Percentiles rank a stretch among this genome's conserved stretches.
These are phyloP conservation scores for Stagonosporopsis rhizophila DNA, from an alignment of 2,329 filamentous ascomycete species.

Conservation along the genomic window DNA sequence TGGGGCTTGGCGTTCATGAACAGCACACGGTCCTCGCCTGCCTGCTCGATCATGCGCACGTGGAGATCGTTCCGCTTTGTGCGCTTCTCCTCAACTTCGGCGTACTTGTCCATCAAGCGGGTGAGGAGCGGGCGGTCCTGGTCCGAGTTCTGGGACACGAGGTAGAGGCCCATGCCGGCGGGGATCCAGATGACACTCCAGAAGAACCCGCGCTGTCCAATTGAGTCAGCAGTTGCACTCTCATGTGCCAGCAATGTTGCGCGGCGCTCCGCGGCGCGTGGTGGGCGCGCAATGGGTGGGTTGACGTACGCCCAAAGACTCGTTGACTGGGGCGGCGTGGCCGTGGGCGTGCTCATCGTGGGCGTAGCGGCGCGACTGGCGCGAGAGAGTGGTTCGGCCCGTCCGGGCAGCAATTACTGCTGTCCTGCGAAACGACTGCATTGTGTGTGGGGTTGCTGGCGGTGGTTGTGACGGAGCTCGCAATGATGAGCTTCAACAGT, in stretches of 20 bases:
- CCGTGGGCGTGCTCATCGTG: slow-evolving; percentile 47
- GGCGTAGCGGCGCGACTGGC: slow-evolving; percentile 52
- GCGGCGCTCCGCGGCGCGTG: neutral
- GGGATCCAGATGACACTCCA: slow-evolving; percentile 58
- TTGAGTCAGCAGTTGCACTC: slow-evolving; percentile 28
- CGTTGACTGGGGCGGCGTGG: slow-evolving; percentile 51
- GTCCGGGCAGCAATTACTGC: slow-evolving; percentile 52
- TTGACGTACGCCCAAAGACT: slow-evolving; percentile 60
- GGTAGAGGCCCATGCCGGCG: slow-evolving; percentile 54
- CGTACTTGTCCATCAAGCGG: slow-evolving; percentile 63
- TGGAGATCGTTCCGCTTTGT: slow-evolving; percentile 66
- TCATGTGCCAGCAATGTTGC: neutral
- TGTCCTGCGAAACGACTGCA: slow-evolving; percentile 56
- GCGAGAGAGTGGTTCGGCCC: slow-evolving; percentile 43
- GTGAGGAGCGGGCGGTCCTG: slow-evolving; percentile 55
- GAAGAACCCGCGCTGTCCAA: slow-evolving; percentile 57
- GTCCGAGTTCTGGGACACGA: slow-evolving; percentile 50
- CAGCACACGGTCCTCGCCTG: slow-evolving; percentile 67
- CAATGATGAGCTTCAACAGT: slow-evolving; percentile 40
- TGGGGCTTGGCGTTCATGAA: slow-evolving; percentile 59
- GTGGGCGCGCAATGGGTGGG: slow-evolving; percentile 21
- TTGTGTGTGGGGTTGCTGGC: slow-evolving; percentile 39
- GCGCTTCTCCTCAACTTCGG: slow-evolving; percentile 60
- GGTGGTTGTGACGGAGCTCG: slow-evolving; percentile 30
- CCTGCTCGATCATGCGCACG: slow-evolving; percentile 67